These are phyloP conservation scores for Nicotiana tabacum DNA, from an alignment of 257 asterid species.

Conservation along the genomic window DNA sequence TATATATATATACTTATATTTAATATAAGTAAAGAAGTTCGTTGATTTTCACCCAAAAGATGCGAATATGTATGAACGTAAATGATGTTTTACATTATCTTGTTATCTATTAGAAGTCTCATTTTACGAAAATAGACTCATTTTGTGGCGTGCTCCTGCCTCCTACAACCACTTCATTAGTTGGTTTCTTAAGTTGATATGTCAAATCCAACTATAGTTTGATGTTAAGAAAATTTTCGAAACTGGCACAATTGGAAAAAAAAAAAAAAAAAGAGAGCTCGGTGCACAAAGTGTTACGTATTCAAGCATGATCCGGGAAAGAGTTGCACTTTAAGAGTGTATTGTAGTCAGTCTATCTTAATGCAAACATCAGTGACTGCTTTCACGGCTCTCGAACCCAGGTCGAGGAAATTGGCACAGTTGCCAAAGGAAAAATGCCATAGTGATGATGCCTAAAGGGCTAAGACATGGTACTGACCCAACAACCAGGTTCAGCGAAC, in stretches of 20 bases:
- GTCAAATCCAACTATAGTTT: not conserved
- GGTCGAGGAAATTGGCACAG: no score
- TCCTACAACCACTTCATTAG: not conserved
- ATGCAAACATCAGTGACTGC: no score
- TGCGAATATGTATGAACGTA: not conserved
- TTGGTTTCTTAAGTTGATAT: not conserved
- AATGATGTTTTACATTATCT: not conserved
- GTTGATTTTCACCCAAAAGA: not conserved
- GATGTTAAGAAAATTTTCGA: not conserved
- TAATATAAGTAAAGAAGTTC: not conserved
- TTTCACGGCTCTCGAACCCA: no score
- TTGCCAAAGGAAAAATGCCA: no score
- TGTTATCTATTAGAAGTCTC: not conserved
- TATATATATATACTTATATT: no score
- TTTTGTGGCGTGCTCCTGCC: not conserved
- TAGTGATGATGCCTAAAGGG: not conserved
- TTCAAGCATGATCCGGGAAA: no score
- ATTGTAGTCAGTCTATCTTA: no score
- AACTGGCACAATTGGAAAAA: not conserved
- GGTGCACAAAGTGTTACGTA: no score
- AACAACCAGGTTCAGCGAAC: not conserved
- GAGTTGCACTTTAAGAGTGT: no score
- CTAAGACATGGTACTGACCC: not conserved
- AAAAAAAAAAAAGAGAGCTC: not conserved
- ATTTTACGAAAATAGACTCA: not conserved